phyloP scores from a whole-genome alignment of 2,329 filamentous ascomycete genomes.

The Lecanicillium sp. region DNA sequence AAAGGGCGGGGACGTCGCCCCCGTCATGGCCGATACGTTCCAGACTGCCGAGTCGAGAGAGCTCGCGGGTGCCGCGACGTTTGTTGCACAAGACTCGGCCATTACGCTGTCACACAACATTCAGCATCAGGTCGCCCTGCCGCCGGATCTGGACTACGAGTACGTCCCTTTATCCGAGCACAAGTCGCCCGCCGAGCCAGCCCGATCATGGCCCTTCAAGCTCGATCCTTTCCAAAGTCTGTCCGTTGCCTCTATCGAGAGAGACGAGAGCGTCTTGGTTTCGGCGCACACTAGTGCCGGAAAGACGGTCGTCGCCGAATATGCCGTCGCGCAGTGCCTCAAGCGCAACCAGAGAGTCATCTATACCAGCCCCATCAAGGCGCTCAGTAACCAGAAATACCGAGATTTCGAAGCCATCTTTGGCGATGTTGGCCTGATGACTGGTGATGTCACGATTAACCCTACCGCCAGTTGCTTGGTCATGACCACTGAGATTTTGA shows the following conservation, averaged over 20 bases:
- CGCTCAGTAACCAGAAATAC: conserved; percentile 97
- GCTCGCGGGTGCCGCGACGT: conserved; percentile 70
- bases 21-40: conserved; percentile 87
- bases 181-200: conserved; percentile 80
- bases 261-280: conserved; percentile 92
- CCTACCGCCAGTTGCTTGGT: conserved; percentile 95
- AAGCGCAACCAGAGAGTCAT: conserved; percentile 98
- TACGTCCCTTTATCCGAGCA: conserved; percentile 94
- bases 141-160: conserved; percentile 87
- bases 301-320: conserved; percentile 97
- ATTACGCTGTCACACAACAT: conserved; percentile 94
- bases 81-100: conserved; percentile 55
- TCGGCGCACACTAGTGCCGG: conserved; percentile 96
- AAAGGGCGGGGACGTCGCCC: conserved; percentile 56
- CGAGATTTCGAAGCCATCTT: conserved; percentile 94
- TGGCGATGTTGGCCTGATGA: conserved; percentile 96
- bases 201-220: conserved; percentile 77
- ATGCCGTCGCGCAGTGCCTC: conserved; percentile 93
- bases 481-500: conserved; percentile 99
- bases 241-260: conserved; percentile 88
- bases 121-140: conserved; percentile 92
- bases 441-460: conserved; percentile 98
- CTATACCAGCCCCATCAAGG: conserved; percentile 98
- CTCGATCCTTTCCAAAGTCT: conserved; percentile 97
- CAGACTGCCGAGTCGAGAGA: conserved; percentile 92